Evolutionary conservation across 2,329 filamentous ascomycete genomes (phyloP), one percentile per base, ranked within the genome.

Genomic region (Dothiorella sarmentorum): DNA sequence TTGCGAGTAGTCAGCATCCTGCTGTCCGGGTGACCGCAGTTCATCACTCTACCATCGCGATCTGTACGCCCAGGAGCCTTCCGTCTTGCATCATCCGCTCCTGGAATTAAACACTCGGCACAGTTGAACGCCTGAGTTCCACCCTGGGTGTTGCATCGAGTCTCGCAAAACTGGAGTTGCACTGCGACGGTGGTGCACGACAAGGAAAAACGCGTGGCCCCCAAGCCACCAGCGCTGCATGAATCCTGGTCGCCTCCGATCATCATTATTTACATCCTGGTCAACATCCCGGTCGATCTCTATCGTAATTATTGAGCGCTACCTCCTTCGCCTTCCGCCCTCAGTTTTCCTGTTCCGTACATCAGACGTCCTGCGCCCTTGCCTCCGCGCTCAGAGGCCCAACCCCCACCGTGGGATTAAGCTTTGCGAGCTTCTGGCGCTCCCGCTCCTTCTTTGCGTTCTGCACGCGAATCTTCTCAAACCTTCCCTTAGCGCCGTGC

Each of bases 401-500:
- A 20, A 59, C 45, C 22, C 31, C 27, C 37, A 59, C 47, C 38
- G 38, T 31, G 24, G 56, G 56, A 20, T 59, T 59, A 38, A 59
- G 56, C 56, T 53, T 59, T 26, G 42, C 82, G 45, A 83, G 78
- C 52, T 78, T 75, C 56, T 75, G 70, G 13, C 74, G 71, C 60
- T 73, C 68, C 57, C 71, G 72, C 42, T 71, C 62, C 35, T 69
- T 74, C 53, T 29, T 45, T 31, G 37, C 35, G 24, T 69, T 70
- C 58, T 68, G 69, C 2, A 66, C 68, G 27, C 67, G 71, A 20
- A 69, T 71, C 66, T 71, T 77, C 47, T 68, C 65, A 31, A 65
- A 75, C 75, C 84, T 62, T 74, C 89, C 71, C 78, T 83, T 79
- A 1, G 89, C 90, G 0, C 93, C 93, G 69, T 94, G 89, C 71